Evolutionary conservation across 2,329 filamentous ascomycete species (phyloP).

Genomic region (Mycogone perniciosa): DNA sequence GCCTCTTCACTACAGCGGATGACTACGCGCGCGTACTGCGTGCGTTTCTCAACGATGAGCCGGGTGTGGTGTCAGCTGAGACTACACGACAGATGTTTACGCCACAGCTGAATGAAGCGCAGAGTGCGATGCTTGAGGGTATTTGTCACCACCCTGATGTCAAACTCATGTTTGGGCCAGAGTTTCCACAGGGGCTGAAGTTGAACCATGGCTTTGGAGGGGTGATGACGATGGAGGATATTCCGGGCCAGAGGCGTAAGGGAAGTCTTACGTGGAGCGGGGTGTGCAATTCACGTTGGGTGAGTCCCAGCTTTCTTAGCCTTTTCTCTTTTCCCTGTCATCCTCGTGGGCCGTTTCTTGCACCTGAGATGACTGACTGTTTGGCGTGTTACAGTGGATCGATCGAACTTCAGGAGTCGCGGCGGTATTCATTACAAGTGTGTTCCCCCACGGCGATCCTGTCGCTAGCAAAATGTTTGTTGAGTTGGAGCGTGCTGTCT

Average conservation of each 20-base stretch:
- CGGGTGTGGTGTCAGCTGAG: slow-evolving; percentile 24
- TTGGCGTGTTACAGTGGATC: slow-evolving; percentile 25
- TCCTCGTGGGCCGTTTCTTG: not conserved
- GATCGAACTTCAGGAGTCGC: slow-evolving; percentile 34
- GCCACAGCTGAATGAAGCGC: slow-evolving; percentile 33
- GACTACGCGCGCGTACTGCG: slow-evolving; percentile 35
- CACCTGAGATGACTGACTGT: not conserved
- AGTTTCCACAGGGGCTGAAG: slow-evolving; percentile 28
- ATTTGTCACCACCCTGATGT: slow-evolving; percentile 15
- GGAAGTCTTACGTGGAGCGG: slow-evolving; percentile 41
- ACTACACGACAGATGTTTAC: slow-evolving; percentile 31
- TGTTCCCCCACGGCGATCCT: slow-evolving; percentile 33
- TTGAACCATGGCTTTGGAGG: slow-evolving; percentile 35
- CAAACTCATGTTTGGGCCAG: slow-evolving; percentile 28
- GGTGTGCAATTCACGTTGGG: slow-evolving; percentile 36
- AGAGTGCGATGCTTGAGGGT: slow-evolving; percentile 17
- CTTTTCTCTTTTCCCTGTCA: not conserved
- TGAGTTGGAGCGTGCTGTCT: slow-evolving; percentile 35
- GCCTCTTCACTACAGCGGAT: slow-evolving; percentile 34
- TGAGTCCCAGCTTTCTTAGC: slow-evolving; percentile 21
- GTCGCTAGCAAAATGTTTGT: slow-evolving; percentile 31
- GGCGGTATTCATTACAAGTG: slow-evolving; percentile 32
- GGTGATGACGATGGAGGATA: slow-evolving; percentile 33
- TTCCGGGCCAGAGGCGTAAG: slow-evolving; percentile 33
- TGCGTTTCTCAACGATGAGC: slow-evolving; percentile 24